Percentiles rank a stretch among this genome's conserved stretches.
These are phyloP conservation scores for Dictyostelium brefeldianum DNA, from an alignment of 78 protist genomes.

Conservation along the genomic window DNA sequence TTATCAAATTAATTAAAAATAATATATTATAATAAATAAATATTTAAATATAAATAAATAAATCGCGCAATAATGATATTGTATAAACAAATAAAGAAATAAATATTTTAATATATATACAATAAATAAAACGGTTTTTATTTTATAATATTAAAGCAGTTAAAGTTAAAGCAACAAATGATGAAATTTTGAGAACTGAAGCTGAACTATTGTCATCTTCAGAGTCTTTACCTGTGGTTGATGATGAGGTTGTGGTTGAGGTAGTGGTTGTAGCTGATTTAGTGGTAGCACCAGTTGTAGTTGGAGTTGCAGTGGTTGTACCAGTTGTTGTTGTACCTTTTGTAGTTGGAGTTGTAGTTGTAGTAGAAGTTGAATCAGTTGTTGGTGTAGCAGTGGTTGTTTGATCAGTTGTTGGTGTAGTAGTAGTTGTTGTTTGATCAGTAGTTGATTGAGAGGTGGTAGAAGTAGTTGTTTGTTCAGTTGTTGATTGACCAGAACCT, in stretches of 20 bases:
- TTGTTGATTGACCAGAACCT: no score
- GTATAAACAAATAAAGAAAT: not conserved
- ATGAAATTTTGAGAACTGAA: no score
- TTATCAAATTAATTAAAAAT: slow-evolving; percentile 2
- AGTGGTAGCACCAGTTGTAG: no score
- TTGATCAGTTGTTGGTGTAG: not conserved
- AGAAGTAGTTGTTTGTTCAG: not conserved
- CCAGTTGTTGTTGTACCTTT: not conserved
- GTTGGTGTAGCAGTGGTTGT: not conserved
- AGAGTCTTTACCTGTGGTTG: not conserved
- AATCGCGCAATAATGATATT: no score
- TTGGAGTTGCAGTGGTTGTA: not conserved
- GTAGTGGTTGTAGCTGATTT: no score
- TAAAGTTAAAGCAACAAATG: no score
- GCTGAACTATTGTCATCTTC: no score
- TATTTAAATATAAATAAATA: no score
- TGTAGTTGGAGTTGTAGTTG: not conserved
- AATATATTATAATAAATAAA: no score
- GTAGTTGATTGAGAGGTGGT: no score
- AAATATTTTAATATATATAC: not conserved
- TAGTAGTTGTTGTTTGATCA: not conserved
- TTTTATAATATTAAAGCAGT: no score
- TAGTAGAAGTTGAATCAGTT: not conserved
- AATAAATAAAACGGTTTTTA: no score
- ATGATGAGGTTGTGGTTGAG: not conserved